A percentile compares a stretch with the other conserved stretches of the same genome.
Conservation (phyloP, 1,284 basidiomycete species). For the Pseudomicrostroma phylloplanum region DNA sequence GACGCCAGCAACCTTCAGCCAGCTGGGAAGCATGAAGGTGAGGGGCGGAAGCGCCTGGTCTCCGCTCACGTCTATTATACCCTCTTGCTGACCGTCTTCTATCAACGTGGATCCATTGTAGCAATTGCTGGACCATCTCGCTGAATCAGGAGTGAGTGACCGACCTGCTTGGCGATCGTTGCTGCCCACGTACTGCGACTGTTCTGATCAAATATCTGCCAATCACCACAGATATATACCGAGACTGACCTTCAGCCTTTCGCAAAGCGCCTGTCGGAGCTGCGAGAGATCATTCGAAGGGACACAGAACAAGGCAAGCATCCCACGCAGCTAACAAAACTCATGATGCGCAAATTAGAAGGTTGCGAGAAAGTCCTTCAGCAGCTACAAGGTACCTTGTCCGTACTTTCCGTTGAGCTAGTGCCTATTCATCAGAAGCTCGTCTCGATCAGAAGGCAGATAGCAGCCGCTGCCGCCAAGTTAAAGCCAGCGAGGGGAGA, state of each 20-base stretch:
- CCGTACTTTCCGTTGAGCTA: slow-evolving; percentile 50
- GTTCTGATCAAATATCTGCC: no score
- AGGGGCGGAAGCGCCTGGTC: no score
- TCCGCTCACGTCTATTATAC: no score
- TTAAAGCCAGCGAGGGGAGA: slow-evolving; percentile 76
- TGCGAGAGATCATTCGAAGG: slow-evolving; percentile 43
- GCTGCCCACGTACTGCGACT: no score
- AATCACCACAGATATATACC: no score
- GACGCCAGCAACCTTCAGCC: slow-evolving; percentile 45
- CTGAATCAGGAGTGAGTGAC: slow-evolving; percentile 47
- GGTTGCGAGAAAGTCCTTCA: slow-evolving; percentile 61
- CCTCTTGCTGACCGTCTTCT: no score
- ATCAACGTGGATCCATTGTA: no score
- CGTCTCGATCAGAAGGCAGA: slow-evolving; percentile 77
- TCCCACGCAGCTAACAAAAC: slow-evolving; percentile 76
- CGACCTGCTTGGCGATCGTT: no score
- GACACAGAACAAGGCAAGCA: slow-evolving; percentile 64
- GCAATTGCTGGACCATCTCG: slow-evolving; percentile 48
- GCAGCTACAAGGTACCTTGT: slow-evolving; percentile 42
- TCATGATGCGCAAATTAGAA: slow-evolving; percentile 82
- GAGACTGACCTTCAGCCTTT: slow-evolving; percentile 48
- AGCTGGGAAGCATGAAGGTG: slow-evolving; percentile 50
- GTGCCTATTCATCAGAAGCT: slow-evolving; percentile 60
- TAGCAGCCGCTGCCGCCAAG: slow-evolving; percentile 81
- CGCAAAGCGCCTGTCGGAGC: slow-evolving; percentile 36